A percentile compares a stretch with the other conserved stretches of the same genome.
Evolutionary conservation across 768 basidiomycete genomes (phyloP).

Genomic region (Atractiella rhizophila): DNA sequence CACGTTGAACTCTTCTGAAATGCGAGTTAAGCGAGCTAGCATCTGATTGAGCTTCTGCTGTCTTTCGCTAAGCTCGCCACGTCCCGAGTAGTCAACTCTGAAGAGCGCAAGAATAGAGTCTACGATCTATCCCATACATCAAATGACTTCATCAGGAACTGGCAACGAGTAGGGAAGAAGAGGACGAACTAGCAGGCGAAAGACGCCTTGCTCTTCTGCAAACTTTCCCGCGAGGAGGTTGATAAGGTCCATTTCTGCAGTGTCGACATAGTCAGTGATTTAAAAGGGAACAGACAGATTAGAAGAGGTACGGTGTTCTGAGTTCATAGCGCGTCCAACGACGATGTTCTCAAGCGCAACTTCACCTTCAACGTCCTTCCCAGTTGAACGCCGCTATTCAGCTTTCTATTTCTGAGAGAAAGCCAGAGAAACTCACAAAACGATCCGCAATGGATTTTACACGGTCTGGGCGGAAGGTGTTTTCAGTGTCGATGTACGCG

Average conservation of each 20-base stretch:
- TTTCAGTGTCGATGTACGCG: conserved; percentile 26
- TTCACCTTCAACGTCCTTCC: conserved; percentile 71
- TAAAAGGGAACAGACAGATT: background rate
- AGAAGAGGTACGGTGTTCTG: conserved; percentile 47
- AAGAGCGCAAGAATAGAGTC: conserved; percentile 96
- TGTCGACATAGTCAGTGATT: no score
- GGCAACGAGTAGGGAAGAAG: conserved; percentile 25
- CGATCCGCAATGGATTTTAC: conserved; percentile 73
- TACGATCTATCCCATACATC: conserved; percentile 37
- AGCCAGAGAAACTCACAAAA: conserved; percentile 62
- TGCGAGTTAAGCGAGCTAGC: conserved; percentile 69
- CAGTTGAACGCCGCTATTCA: conserved; percentile 37
- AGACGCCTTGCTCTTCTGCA: conserved; percentile 37
- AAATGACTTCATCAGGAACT: conserved; percentile 12
- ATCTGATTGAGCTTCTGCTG: conserved; percentile 93
- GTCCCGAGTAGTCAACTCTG: conserved; percentile 55
- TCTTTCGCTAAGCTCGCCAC: conserved; percentile 47
- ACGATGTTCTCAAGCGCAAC: conserved; percentile 21
- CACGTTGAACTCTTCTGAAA: conserved; percentile 44
- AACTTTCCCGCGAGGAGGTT: conserved; percentile 68
- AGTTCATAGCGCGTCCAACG: conserved; percentile 56
- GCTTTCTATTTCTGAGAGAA: no score
- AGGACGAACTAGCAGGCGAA: conserved; percentile 20
- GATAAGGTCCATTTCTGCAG: conserved; percentile 52
- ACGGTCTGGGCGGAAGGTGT: conserved; percentile 80